Base-by-base conservation (phyloP, 73 alveolate genomes). In the Breviolum minutum region DNA sequence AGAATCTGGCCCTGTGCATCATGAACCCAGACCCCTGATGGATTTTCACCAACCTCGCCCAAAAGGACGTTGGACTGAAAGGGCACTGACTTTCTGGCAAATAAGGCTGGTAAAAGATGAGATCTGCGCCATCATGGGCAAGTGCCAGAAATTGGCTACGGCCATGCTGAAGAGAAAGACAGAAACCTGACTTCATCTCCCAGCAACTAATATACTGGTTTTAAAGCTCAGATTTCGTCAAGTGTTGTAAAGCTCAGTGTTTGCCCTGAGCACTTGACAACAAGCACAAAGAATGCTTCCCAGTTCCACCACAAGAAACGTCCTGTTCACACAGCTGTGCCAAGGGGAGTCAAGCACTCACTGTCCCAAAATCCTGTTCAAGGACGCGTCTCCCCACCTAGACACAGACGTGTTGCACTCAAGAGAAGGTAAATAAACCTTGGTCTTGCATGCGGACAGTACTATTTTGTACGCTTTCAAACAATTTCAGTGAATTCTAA, bases 61-160 rank as follows among this genome's bases (percentile, higher is more conserved):
- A 40, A 40, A 40, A 40, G 54, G 54, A 40, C 0, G 54, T 40
- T 40, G 54, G 54, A 14, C 40, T 26, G 5, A 10, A 30, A 70
- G 27, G 14, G 83, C 83, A 73, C 83, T 13, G n/a, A 24, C 40
- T 14, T 14, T 73, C 14, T 73, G 83, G 83, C 48, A 5, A 5
- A 19, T 27, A 19, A 32, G 83, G 40, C 32, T 73, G 83, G 32
- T 7, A 48, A 5, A 32, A 48, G 61, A 77, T 86, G 80, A 71
- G 96, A 30, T 54, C 32, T 63, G 63, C 2, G 87, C 98, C 2
- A 92, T 69, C 79, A 54, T 32, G 6, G 98, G 98, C 32, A 73
- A n/a, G 48, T 92, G 98, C 98, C 98, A 92, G 29, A 92, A 92
- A 80, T 92, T 92, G n/a, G 90, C 98, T 13, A 92, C n/a, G 29